Base-by-base conservation (phyloP, 495 filamentous ascomycete species). In the Tricharina praecox region DNA sequence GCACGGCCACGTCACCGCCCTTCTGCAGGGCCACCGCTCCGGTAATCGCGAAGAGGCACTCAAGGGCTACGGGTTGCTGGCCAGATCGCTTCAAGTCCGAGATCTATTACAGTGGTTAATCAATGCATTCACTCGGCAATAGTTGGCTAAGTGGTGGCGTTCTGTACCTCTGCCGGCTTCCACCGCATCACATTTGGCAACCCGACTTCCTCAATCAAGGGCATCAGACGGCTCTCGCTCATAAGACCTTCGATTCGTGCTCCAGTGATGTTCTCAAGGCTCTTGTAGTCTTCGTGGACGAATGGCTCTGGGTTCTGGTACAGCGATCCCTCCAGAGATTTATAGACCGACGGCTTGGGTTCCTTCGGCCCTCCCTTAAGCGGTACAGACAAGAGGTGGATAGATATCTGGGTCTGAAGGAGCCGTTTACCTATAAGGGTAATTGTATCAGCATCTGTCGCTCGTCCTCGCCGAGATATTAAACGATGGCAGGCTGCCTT, bases 1-100 rank as follows among this genome's bases (percentile, higher is more conserved):
- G 68, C 47, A 77, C 78, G 40, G 92, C 88, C 47, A 79, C 68
- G 39, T 78, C 74, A 39, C 82, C 83, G 23, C 90, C 90, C 52
- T 79, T 78, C 63, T 93, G 82, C 50, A 96, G 64, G 8, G 85
- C 76, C 48, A 96, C 63, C 20, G 92, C 90, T 20, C 90, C 90
- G 30, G 96, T 62, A 20, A 99, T 77, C 13, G 86, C 83, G 58
- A 81, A 90, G 45, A 95, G 55, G 18, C 82, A 73, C 44, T 82
- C 75, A n/a, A 76, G 68, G 39, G 86, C 66, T 30, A 96, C 75
- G 10, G 75, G 59, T 2, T 80, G 70, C 24, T 82, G 56, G 15
- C 90, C 90, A 8, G 85, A 93, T 20, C 54, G 63, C 20, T 68
- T 53, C 28, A 93, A 68, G 56, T 93, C 78, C 37, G 76, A 64